phyloP scores from a whole-genome alignment of 73 alveolate species.

The Breviolum minutum region DNA sequence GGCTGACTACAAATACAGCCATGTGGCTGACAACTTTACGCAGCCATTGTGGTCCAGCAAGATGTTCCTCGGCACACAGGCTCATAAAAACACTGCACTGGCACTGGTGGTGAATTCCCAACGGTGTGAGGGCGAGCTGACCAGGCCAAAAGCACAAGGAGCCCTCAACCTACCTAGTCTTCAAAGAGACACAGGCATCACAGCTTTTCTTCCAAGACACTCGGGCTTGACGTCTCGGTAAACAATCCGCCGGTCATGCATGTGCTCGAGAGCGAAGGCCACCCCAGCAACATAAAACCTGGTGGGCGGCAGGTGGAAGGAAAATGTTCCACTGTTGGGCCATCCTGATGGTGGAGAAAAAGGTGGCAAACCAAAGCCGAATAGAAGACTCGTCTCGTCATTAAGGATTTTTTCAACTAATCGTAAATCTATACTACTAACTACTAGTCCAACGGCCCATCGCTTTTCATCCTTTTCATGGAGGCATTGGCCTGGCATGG shows the following conservation, averaged over 20 bases:
- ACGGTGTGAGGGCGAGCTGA: no score
- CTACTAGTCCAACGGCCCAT: background rate
- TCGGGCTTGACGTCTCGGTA: constrained; percentile 76
- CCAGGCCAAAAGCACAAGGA: background rate
- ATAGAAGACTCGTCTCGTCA: no score
- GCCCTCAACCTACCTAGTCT: background rate
- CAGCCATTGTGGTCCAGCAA: constrained; percentile 72
- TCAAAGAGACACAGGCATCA: background rate
- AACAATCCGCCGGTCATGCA: constrained; percentile 66
- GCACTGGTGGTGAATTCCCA: no score
- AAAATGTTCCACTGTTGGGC: background rate
- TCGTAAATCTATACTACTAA: no score
- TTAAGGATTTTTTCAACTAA: no score
- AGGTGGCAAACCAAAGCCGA: background rate
- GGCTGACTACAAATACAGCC: background rate
- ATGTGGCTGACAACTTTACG: constrained; percentile 29
- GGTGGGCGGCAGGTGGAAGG: background rate
- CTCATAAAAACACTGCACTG: background rate
- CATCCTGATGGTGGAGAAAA: background rate
- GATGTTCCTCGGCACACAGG: constrained; percentile 18
- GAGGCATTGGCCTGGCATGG: constrained; percentile 35
- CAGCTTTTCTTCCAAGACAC: background rate
- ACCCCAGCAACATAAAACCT: constrained; percentile 61
- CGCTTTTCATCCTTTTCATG: background rate
- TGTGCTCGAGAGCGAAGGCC: constrained; percentile 64